Percentiles rank a stretch among this genome's conserved stretches.
These are phyloP conservation scores for Zelopaecilomyces penicillatus DNA, from an alignment of 2,329 filamentous ascomycete species.

Conservation along the genomic window DNA sequence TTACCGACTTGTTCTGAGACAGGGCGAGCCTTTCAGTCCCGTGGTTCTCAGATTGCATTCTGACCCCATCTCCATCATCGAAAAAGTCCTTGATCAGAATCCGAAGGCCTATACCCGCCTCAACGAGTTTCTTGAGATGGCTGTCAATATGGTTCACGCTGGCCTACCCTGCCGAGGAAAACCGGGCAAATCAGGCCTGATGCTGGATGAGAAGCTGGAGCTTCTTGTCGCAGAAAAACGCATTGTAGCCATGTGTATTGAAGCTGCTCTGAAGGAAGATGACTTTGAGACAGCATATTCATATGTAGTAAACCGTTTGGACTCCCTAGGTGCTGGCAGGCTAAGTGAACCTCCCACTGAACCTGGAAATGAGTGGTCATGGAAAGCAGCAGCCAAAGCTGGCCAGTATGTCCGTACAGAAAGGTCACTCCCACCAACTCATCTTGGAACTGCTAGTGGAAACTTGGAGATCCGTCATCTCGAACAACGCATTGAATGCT, in stretches of 20 bases:
- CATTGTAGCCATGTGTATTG: constrained; percentile 72
- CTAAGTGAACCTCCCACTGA: constrained; percentile 3
- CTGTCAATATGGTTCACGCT: constrained; percentile 55
- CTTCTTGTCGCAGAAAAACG: constrained; percentile 48
- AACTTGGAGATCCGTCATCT: constrained; percentile 60
- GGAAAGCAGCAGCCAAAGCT: constrained; percentile 71
- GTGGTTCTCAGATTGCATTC: constrained; percentile 68
- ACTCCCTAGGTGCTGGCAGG: constrained; percentile 15
- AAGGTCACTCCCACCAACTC: constrained; percentile 46
- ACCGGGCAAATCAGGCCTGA: background rate
- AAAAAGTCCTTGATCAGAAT: constrained; percentile 69
- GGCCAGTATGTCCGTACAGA: constrained; percentile 59
- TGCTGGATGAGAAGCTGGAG: constrained; percentile 16
- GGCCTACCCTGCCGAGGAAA: constrained; percentile 30
- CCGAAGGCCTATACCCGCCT: constrained; percentile 63
- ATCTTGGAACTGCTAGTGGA: constrained; percentile 51
- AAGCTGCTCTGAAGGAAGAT: constrained; percentile 66
- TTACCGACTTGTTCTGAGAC: constrained; percentile 69
- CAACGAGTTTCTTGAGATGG: constrained; percentile 64
- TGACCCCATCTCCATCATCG: constrained; percentile 66
- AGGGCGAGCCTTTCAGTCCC: constrained; percentile 71
- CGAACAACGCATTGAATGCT: constrained; percentile 73
- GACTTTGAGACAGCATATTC: constrained; percentile 84
- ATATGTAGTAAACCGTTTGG: constrained; percentile 65
- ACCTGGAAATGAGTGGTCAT: constrained; percentile 57